These are phyloP conservation scores for Ophiocordyceps camponoti-leonardi DNA, from an alignment of 2,329 filamentous ascomycete species.

Conservation along the genomic window DNA sequence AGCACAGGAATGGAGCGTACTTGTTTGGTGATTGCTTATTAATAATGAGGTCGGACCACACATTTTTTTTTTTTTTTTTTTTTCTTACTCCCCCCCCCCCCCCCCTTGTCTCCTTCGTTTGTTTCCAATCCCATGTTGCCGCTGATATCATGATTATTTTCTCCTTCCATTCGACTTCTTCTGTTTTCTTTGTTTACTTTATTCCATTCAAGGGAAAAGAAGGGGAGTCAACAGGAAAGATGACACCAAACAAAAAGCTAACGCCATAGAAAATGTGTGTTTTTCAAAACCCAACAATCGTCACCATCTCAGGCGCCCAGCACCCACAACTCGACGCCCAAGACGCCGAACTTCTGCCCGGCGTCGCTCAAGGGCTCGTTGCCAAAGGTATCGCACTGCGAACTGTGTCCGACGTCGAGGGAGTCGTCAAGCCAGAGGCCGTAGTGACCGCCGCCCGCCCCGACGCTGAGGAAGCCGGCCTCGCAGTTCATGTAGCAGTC, in stretches of 20 bases:
- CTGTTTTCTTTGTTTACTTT: neutral
- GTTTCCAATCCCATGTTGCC: no score
- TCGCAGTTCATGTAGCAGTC: conserved; percentile 96
- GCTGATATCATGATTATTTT: no score
- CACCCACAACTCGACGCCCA: conserved; percentile 89
- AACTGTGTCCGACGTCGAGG: conserved; percentile 70
- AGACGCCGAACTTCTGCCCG: conserved; percentile 76
- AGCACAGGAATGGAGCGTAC: no score
- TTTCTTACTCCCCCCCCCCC: no score
- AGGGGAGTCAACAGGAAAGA: neutral
- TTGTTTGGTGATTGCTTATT: no score
- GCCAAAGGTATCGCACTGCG: conserved; percentile 76
- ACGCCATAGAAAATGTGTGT: neutral
- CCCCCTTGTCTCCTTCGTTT: no score
- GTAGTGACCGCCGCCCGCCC: conserved; percentile 77
- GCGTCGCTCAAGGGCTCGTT: conserved; percentile 90
- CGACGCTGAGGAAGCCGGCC: conserved; percentile 65
- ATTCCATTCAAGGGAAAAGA: neutral
- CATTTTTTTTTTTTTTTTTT: neutral
- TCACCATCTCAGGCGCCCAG: conserved; percentile 38
- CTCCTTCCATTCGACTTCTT: no score
- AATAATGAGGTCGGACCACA: no score
- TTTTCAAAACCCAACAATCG: neutral
- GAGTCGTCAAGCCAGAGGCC: conserved; percentile 85
- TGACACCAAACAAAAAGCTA: neutral